A percentile compares a stretch with the other conserved stretches of the same genome.
Conservation (phyloP, 1,284 basidiomycete genomes). For the Irpex sp. region DNA sequence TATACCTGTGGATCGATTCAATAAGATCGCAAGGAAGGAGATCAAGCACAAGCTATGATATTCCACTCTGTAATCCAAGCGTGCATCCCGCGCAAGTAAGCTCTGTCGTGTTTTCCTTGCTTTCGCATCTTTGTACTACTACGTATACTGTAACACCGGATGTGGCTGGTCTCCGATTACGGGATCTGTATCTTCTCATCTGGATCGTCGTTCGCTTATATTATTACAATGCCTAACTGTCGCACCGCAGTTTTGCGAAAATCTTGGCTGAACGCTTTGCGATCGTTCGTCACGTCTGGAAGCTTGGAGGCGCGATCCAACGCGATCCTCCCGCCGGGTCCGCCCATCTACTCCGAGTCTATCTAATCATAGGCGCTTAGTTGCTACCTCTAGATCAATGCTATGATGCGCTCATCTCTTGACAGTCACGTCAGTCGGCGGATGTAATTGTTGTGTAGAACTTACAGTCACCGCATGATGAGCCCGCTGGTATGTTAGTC, state of each 20-base stretch:
- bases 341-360: neutral
- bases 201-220: neutral
- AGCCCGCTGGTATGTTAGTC: no score
- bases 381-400: no score
- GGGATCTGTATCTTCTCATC: neutral
- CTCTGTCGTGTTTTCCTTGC: neutral
- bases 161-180: neutral
- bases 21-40: slow-evolving; percentile 57
- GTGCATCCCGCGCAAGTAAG: neutral
- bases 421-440: no score
- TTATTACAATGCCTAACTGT: neutral
- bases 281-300: neutral
- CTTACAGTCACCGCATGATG: no score
- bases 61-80: neutral
- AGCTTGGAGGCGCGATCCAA: neutral
- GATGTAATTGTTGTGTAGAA: no score
- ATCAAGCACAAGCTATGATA: slow-evolving; percentile 56
- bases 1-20: slow-evolving; percentile 49
- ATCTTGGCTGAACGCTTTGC: neutral
- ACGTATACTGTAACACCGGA: neutral
- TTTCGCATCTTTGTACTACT: neutral
- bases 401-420: no score
- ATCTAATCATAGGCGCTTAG: no score
- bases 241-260: neutral
- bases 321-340: neutral